Evolutionary conservation across 768 basidiomycete species (phyloP).

Genomic region (Macrolepiota fuliginosa): DNA sequence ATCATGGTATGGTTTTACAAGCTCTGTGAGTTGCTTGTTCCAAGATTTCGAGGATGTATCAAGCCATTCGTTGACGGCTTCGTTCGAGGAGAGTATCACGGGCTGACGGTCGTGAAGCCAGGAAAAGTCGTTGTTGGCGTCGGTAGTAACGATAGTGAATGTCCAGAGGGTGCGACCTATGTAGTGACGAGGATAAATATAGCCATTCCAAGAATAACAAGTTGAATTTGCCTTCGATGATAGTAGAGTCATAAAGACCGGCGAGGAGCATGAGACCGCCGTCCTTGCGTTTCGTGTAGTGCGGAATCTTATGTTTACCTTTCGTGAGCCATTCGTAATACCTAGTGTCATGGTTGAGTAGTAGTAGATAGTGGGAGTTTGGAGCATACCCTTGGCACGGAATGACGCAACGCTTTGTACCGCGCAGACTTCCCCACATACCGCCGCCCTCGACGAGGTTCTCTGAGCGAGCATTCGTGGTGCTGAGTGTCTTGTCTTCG

Average conservation of each 20-base stretch:
- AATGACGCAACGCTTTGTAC: conserved; percentile 82
- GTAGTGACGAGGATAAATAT: neutral
- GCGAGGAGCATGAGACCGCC: conserved; percentile 78
- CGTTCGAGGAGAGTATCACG: conserved; percentile 66
- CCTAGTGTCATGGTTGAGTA: conserved; percentile 33
- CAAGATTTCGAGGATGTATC: conserved; percentile 69
- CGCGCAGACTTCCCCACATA: conserved; percentile 85
- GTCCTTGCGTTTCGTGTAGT: conserved; percentile 74
- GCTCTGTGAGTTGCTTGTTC: conserved; percentile 54
- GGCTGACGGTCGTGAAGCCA: conserved; percentile 95
- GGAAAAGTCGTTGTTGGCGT: conserved; percentile 60
- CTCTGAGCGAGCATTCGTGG: conserved; percentile 90
- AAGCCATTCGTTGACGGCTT: conserved; percentile 73
- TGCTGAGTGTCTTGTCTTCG: conserved; percentile 71
- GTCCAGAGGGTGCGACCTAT: conserved; percentile 66
- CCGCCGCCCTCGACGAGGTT: conserved; percentile 71
- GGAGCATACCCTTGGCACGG: conserved; percentile 47
- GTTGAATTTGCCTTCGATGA: conserved; percentile 57
- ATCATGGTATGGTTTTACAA: conserved; percentile 63
- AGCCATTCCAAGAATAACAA: neutral
- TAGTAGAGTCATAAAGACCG: conserved; percentile 76
- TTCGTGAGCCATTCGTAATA: conserved; percentile 96
- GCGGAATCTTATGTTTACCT: conserved; percentile 74
- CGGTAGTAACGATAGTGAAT: conserved; percentile 88
- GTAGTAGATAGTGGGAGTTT: neutral